These are phyloP conservation scores for Excoecaria cochinchinensis DNA, from an alignment of 345 rosid species.

Conservation along the genomic window DNA sequence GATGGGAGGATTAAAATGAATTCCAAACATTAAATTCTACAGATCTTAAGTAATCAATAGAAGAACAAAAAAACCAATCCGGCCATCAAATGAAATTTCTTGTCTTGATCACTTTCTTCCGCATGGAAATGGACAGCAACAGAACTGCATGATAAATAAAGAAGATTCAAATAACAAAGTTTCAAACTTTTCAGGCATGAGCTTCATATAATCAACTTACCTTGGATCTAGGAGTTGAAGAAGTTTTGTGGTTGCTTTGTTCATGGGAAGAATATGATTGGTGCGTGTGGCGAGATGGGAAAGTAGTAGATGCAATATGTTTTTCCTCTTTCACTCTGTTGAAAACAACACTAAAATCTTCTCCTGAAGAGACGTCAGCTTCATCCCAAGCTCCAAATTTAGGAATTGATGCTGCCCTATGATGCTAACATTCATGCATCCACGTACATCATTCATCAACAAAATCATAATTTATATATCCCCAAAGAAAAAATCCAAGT, in stretches of 20 bases:
- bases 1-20: too few species aligned
- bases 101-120: conserved; percentile 4
- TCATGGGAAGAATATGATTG: neutral
- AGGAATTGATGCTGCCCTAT: conserved; percentile 40
- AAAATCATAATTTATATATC: neutral
- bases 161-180: too few species aligned
- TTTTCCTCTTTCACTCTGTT: conserved; percentile 52
- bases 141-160: conserved; percentile 25
- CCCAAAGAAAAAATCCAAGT: too few species aligned
- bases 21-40: too few species aligned
- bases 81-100: neutral
- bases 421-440: conserved; percentile 28
- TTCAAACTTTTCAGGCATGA: too few species aligned
- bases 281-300: conserved; percentile 15
- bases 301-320: conserved; percentile 25
- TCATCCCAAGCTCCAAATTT: conserved; percentile 68
- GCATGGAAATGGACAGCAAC: conserved; percentile 29
- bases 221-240: conserved; percentile 28
- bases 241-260: conserved; percentile 3
- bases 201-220: conserved; percentile 13
- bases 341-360: conserved; percentile 46
- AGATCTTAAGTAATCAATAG: neutral
- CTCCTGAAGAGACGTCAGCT: conserved; percentile 47
- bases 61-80: neutral
- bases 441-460: neutral